Evolutionary conservation across 2,329 filamentous ascomycete species (phyloP), one percentile per base, ranked within the genome.

Genomic region (Exophiala sp.): DNA sequence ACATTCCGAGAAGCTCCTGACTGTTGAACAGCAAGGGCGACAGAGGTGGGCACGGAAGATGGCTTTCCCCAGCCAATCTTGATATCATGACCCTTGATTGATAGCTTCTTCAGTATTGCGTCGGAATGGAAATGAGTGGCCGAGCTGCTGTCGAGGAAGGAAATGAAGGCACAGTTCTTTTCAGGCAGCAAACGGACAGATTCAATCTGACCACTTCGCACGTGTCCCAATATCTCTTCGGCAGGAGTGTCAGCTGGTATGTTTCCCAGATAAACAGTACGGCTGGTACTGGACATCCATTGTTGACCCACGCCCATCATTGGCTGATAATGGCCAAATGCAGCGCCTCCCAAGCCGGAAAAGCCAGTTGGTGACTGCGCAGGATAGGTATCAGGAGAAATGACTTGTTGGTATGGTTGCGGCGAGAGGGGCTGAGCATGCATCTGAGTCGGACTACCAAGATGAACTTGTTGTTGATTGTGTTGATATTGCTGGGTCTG

Each of bases 81-180:
- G 78, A 99, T 96, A 71, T 99, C 94, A 77, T 97, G 94, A 21
- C 92, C 92, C 75, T 95, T 91, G 77, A 99, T 95, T 66, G 91
- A 91, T 69, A 99, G 84, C 81, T 97, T 99, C 81, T 99, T 99
- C 82, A 99, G 83, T 75, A 99, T 99, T 64, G 94, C 94, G 79
- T 99, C 94, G 16, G 94, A 99, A 78, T 99, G 94, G 77, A 99
- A 99, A 71, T 99, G 94, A 18, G 92, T 97, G 52, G 94, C 94
- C 29, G 94, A 96, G 76, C 91, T 96, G 66, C 91, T 91, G 68
- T 99, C 94, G 62, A 99, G 80, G 78, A 99, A 99, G 6, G 94
- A 99, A 70, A 99, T 97, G 79, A 99, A 99, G 54, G 94, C 94
- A 69, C 94, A 99, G 80, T 97, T 99, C 89, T 97, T 99, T 75